Evolutionary conservation across 192 early-diverging fungal species (phyloP).

Genomic region (Backusella circina): DNA sequence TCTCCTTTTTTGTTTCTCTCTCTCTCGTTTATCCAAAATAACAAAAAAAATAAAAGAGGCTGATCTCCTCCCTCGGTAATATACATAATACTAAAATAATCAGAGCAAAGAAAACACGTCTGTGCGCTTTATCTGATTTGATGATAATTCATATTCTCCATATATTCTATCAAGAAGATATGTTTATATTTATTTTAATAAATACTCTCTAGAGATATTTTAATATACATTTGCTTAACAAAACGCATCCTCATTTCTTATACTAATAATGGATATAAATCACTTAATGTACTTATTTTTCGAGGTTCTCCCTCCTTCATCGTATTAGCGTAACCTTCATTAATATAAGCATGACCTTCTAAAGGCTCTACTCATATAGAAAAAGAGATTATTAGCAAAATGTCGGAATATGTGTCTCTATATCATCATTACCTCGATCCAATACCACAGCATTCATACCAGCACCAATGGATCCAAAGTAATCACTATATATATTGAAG

Average conservation of each 20-base stretch:
- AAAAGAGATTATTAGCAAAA: conserved; percentile 9
- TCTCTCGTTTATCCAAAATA: background rate
- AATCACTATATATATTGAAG: background rate
- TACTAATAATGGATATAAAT: conserved; percentile 6
- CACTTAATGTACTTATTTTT: conserved; percentile 9
- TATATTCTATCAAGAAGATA: background rate
- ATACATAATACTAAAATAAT: background rate
- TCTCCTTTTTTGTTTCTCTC: background rate
- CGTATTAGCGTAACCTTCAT: background rate
- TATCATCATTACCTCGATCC: conserved; percentile 5
- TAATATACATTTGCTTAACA: too few relatives aligned
- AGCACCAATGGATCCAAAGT: conserved; percentile 20
- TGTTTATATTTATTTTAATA: too few relatives aligned
- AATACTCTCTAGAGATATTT: too few relatives aligned
- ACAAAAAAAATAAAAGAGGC: background rate
- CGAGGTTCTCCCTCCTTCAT: background rate
- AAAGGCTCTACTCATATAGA: background rate
- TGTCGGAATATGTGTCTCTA: background rate
- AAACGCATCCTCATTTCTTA: background rate
- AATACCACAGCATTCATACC: conserved; percentile 26
- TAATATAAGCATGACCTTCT: background rate
- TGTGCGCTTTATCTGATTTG: background rate
- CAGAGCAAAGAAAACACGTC: background rate
- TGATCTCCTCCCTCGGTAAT: too few relatives aligned
- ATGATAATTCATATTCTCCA: background rate